These are phyloP conservation scores for Pichia exigua DNA, from an alignment of 805 yeast species.

Conservation along the genomic window DNA sequence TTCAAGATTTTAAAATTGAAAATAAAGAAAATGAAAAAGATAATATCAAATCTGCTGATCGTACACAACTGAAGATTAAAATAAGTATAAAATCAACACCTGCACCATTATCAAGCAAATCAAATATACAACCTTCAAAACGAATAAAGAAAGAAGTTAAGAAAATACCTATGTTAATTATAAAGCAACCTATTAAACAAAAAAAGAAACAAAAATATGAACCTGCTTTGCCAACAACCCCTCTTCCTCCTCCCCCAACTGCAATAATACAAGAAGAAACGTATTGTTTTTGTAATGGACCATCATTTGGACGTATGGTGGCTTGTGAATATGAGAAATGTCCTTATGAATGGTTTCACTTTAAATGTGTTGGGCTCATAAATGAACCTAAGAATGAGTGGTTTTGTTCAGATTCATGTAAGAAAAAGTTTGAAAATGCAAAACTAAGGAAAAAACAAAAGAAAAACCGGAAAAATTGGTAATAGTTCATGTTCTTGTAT, in stretches of 20 bases:
- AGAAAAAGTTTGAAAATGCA: conserved; percentile 3
- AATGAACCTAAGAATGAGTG: conserved; percentile 82
- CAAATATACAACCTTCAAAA: background rate
- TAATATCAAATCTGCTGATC: background rate
- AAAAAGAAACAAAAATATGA: background rate
- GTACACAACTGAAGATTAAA: background rate
- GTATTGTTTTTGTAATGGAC: conserved; percentile 48
- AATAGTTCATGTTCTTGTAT: background rate
- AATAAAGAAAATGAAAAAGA: background rate
- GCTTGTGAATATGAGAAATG: conserved; percentile 92
- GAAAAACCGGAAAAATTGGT: conserved; percentile 9
- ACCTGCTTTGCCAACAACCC: background rate
- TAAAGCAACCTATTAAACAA: background rate
- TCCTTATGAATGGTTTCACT: conserved; percentile 87
- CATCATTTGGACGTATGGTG: conserved; percentile 80
- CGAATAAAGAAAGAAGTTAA: background rate
- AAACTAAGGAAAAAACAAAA: conserved; percentile 10
- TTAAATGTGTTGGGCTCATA: conserved; percentile 84
- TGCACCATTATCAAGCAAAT: background rate
- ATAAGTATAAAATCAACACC: background rate
- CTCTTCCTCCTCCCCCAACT: background rate
- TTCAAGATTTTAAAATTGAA: background rate
- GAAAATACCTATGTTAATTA: background rate
- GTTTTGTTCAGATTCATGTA: conserved; percentile 81
- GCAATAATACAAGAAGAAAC: conserved; percentile 3